Evolutionary conservation across 2,329 filamentous ascomycete species (phyloP), one percentile per base, ranked within the genome.

Genomic region (Septoria petroselini): DNA sequence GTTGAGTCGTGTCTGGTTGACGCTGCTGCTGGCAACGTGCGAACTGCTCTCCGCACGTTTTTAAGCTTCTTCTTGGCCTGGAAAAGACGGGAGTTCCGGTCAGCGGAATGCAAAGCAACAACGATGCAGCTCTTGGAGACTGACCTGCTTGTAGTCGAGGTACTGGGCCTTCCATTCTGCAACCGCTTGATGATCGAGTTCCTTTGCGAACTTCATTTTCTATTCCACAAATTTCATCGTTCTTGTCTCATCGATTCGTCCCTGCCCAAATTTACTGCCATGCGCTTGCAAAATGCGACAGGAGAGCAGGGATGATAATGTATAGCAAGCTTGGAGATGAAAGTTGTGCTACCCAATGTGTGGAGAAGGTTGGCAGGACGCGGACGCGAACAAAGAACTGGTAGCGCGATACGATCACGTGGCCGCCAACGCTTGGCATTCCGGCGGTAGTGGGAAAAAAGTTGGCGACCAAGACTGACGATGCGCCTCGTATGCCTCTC

Each of bases 91-190:
- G 18, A 40, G n/a, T n/a, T n/a, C n/a, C 9, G 18, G 11, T 43
- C 27, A 14, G 44, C 33, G 15, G 15, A 39, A 6, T 30, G 12
- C 7, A 11, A 7, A 4, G 21, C 12, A 18, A 30, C 2, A 15
- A 14, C 27, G 34, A 48, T 25, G 42, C 17, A 55, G 18, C 21
- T 48, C 41, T 35, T 55, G 50, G 35, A 9, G 23, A 9, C 55
- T 58, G 7, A 45, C 55, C 23, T 47, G 41, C 78, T 95, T 95
- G 77, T 97, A 97, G 71, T 96, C 83, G 61, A 97, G 79, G 70
- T 96, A 97, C 70, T 95, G 95, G 68, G 84, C 80, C 64, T 87
- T 83, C 91, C 91, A 97, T 80, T 97, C 91, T 66, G 91, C 91
- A 58, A 96, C 89, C 46, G 90, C 80, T 63, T 94, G 87, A 65